Conservation (phyloP, 169 alveolate species). For the Eimeria acervulina region DNA sequence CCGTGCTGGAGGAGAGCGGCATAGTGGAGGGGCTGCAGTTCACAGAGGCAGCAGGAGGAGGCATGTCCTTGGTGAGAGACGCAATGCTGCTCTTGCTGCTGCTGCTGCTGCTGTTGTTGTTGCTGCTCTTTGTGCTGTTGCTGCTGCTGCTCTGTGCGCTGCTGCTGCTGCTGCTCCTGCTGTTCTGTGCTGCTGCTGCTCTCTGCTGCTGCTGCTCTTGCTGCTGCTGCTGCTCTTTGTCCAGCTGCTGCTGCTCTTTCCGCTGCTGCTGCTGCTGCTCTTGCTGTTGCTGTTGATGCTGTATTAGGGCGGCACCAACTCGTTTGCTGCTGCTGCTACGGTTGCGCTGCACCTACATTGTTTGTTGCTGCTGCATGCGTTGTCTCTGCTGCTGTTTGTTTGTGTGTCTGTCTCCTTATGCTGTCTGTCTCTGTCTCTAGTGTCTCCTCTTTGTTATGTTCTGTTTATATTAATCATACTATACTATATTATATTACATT, state of each 20-base stretch:
- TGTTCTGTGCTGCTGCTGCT: not conserved
- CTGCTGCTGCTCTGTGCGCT: slow-evolving; percentile 5
- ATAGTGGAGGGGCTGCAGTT: slow-evolving; percentile 82
- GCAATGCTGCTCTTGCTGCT: not conserved
- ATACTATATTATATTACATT: not conserved
- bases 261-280: too few species aligned
- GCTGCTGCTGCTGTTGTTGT: slow-evolving; percentile 1
- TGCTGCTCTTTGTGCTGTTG: not conserved
- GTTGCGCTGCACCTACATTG: not conserved
- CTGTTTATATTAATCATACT: not conserved
- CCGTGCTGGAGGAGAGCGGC: slow-evolving; percentile 81
- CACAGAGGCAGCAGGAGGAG: slow-evolving; percentile 81
- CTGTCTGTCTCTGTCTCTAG: not conserved
- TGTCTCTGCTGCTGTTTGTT: not conserved
- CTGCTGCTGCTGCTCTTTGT: not conserved
- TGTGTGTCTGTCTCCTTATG: not conserved
- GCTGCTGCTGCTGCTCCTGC: too few species aligned
- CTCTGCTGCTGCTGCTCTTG: not conserved
- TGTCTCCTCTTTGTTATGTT: not conserved
- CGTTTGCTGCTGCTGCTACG: slow-evolving; percentile 8
- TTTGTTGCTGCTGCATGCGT: not conserved
- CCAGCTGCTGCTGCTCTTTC: not conserved
- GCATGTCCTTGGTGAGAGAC: slow-evolving; percentile 59
- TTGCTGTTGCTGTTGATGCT: slow-evolving; percentile 11
- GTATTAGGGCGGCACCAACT: not conserved